These are phyloP conservation scores for Capronia epimyces DNA, from an alignment of 2,329 filamentous ascomycete species.

Conservation along the genomic window DNA sequence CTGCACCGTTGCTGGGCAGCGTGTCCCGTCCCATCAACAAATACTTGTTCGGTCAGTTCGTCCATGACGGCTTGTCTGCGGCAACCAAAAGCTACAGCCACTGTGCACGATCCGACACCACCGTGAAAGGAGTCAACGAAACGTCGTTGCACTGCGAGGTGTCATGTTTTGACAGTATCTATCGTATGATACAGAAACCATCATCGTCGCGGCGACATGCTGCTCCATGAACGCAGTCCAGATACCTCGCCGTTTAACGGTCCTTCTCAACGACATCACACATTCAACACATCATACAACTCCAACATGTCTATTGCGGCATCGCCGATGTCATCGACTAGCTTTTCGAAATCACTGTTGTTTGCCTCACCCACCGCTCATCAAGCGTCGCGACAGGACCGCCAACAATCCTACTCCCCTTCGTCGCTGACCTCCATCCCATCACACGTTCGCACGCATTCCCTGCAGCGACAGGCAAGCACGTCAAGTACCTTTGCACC, in stretches of 20 bases:
- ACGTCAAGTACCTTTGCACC: conserved; percentile 80
- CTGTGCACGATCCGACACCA: not conserved
- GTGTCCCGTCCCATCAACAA: not conserved
- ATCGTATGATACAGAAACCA: conserved; percentile 10
- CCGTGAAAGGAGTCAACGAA: not conserved
- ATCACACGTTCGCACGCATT: conserved; percentile 41
- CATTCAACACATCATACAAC: conserved; percentile 66
- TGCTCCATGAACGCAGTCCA: conserved; percentile 26
- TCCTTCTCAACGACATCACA: conserved; percentile 71
- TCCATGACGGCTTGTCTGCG: not conserved
- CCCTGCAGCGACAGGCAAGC: conserved; percentile 61
- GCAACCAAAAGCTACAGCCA: conserved; percentile 3
- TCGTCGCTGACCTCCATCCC: conserved; percentile 43
- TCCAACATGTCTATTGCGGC: conserved; percentile 36
- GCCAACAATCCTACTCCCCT: conserved; percentile 65
- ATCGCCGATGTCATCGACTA: conserved; percentile 25
- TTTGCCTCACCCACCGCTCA: conserved; percentile 54
- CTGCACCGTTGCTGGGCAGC: not conserved
- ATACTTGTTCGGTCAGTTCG: not conserved
- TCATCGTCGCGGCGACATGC: conserved; percentile 18
- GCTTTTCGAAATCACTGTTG: conserved; percentile 69
- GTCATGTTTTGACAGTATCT: conserved; percentile 1
- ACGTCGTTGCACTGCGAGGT: not conserved
- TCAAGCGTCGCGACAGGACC: conserved; percentile 52
- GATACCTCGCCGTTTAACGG: conserved; percentile 45